A percentile compares a stretch with the other conserved stretches of the same genome.
Evolutionary conservation across 495 filamentous ascomycete species (phyloP).

Genomic region (Ramalina peruviana): DNA sequence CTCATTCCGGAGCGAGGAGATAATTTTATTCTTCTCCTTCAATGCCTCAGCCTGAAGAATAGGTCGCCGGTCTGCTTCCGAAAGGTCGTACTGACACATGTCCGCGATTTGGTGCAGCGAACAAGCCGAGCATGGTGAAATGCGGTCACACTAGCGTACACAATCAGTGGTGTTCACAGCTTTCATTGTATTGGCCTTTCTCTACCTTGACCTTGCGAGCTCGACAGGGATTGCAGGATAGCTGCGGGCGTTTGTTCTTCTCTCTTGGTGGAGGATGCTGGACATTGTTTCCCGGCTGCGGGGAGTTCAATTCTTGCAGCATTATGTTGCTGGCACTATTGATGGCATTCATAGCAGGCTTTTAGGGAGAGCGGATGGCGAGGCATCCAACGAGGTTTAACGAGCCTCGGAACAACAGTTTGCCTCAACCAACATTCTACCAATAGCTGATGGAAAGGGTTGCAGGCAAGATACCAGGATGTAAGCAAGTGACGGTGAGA

Average conservation of each 20-base stretch:
- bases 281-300: not conserved
- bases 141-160: slow-evolving; percentile 30
- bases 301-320: not conserved
- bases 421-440: no score
- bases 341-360: slow-evolving; percentile 1
- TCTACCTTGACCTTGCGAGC: slow-evolving; percentile 15
- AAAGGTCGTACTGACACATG: slow-evolving; percentile 30
- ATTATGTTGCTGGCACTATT: not conserved
- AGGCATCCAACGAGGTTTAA: not conserved
- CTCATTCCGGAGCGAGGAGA: slow-evolving; percentile 15
- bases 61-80: slow-evolving; percentile 27
- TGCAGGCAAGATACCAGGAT: no score
- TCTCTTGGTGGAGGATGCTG: slow-evolving; percentile 8
- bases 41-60: slow-evolving; percentile 24
- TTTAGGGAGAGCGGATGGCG: not conserved
- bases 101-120: slow-evolving; percentile 31
- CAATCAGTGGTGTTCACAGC: not conserved
- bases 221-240: slow-evolving; percentile 15
- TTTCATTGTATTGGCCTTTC: not conserved
- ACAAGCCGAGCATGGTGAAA: slow-evolving; percentile 32
- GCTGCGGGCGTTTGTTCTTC: slow-evolving; percentile 15
- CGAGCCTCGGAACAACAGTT: no score
- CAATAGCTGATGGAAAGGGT: no score
- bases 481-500: no score
- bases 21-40: slow-evolving; percentile 17